Conservation (phyloP, 352 stramenopile genomes). For the Pythium coloratum region DNA sequence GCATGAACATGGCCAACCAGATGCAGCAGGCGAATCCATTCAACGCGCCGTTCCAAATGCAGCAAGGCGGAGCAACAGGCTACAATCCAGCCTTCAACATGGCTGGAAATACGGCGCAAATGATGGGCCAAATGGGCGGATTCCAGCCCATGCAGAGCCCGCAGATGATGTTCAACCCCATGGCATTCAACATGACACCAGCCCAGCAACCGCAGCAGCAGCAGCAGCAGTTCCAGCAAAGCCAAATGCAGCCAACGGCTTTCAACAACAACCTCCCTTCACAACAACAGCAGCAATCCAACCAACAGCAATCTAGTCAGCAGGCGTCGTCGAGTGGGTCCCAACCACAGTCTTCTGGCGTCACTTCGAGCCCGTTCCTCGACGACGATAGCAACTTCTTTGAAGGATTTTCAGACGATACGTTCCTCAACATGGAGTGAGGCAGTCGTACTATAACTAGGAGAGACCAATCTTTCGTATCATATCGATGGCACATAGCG, state of each 20-base stretch:
- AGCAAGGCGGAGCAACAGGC: neutral
- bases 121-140: constrained; percentile 56
- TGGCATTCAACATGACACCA: constrained; percentile 33
- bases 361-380: constrained; percentile 24
- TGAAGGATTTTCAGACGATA: constrained; percentile 69
- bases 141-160: constrained; percentile 45
- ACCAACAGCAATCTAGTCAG: constrained; percentile 20
- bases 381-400: constrained; percentile 75
- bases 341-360: constrained; percentile 16
- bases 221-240: constrained; percentile 28
- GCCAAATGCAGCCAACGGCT: constrained; percentile 17
- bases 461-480: too few relatives aligned
- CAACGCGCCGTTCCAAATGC: constrained; percentile 48
- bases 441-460: constrained; percentile 1
- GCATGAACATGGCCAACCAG: constrained; percentile 35
- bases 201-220: constrained; percentile 27
- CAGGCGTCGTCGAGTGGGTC: constrained; percentile 14
- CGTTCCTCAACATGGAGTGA: constrained; percentile 76
- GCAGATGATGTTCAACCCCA: constrained; percentile 48
- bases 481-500: too few relatives aligned
- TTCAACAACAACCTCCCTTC: neutral
- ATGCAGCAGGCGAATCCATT: constrained; percentile 59
- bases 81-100: constrained; percentile 45
- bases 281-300: constrained; percentile 17
- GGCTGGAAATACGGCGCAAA: constrained; percentile 31